Evolutionary conservation across 768 basidiomycete genomes (phyloP).

Genomic region (Termitomyces sp.): DNA sequence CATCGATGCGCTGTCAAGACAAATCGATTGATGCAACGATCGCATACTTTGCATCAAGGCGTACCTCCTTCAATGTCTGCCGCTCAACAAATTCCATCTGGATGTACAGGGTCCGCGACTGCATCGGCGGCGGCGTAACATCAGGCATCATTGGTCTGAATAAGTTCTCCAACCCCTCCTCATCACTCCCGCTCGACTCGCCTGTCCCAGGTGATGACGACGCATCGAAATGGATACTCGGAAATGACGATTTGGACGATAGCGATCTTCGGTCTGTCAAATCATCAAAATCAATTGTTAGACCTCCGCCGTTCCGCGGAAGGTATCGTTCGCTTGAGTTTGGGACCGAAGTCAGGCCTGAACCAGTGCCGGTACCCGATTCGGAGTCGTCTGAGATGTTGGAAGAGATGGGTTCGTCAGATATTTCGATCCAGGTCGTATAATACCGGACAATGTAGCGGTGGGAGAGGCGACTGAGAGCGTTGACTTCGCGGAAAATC

Average conservation of each 20-base stretch:
- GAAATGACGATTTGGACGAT: conserved; percentile 56
- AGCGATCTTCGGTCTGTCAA: conserved; percentile 54
- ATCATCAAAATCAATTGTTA: conserved; percentile 60
- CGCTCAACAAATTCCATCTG: conserved; percentile 96
- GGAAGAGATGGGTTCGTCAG: conserved; percentile 31
- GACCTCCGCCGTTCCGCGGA: conserved; percentile 47
- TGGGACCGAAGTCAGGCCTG: conserved; percentile 55
- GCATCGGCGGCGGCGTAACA: conserved; percentile 19
- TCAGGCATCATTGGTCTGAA: conserved; percentile 21
- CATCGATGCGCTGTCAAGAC: conserved; percentile 58
- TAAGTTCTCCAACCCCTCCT: conserved; percentile 32
- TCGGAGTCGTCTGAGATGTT: conserved; percentile 49
- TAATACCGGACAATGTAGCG: conserved; percentile 90
- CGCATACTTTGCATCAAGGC: conserved; percentile 1
- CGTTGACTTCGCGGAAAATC: conserved; percentile 89
- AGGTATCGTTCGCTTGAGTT: conserved; percentile 27
- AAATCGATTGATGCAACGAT: neutral
- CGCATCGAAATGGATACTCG: conserved; percentile 76
- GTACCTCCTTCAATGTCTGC: conserved; percentile 83
- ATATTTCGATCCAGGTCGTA: conserved; percentile 83
- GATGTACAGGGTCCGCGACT: conserved; percentile 75
- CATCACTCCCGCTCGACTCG: conserved; percentile 27
- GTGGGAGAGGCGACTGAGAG: conserved; percentile 82
- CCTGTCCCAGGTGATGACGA: conserved; percentile 35
- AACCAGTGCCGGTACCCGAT: conserved; percentile 19